Base-by-base conservation (phyloP, 1,139 yeast genomes). In the Taphrina sp. region DNA sequence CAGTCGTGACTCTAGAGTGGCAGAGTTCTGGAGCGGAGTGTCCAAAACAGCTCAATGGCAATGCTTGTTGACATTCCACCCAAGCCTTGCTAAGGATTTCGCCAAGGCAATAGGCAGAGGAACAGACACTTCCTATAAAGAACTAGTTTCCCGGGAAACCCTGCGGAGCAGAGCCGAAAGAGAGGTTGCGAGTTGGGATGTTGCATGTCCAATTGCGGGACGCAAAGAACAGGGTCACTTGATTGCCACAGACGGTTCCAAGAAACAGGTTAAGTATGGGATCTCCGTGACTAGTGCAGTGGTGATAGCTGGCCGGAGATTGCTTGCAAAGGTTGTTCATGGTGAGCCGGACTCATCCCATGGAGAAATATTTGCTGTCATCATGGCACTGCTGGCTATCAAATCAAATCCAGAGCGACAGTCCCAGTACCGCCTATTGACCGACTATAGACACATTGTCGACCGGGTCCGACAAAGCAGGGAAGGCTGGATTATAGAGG, bases 61-160 rank as follows among this genome's bases (percentile, higher is more conserved):
- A 34, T 5, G 37, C 5, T 17, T 34, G 7, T 17, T 34, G 7
- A 12, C 14, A 5, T 34, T 34, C 37, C 37, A 34, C 5, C 14
- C 37, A 7, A 7, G 37, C 7, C 37, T 34, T n/a, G 37, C 37
- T 7, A 7, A 34, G 37, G 14, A 34, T 17, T 34, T 34, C 37
- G 37, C 37, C 12, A 34, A n/a, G 14, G 37, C 37, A n/a, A n/a
- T 34, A 7, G 37, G 17, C 14, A n/a, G 37, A 5, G 37, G 37
- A 5, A 34, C 14, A 7, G 16, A 34, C 14, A 8, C 8, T 7
- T 34, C 14, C 14, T n/a, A 5, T 7, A 34, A n/a, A n/a, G 37
- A 34, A n/a, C 14, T 34, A 17, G 5, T n/a, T 5, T 7, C 37
- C 37, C 12, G 14, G n/a, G n/a, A n/a, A n/a, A n/a, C n/a, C n/a